Conservation (phyloP, 495 filamentous ascomycete genomes). For the Chaetomidium leptoderma region DNA sequence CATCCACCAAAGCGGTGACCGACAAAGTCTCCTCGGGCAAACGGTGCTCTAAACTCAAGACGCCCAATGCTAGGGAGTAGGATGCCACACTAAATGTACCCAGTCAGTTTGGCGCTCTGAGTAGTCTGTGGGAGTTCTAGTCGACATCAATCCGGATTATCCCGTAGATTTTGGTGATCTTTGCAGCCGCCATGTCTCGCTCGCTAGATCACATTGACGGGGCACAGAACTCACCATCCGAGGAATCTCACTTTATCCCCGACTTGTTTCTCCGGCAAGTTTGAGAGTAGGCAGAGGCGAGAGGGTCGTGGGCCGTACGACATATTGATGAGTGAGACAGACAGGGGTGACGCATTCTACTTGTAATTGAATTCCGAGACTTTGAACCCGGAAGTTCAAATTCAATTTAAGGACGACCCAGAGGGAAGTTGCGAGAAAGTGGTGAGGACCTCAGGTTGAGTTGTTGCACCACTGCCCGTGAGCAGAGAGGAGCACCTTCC, state of each 20-base stretch:
- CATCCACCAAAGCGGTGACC: constrained; percentile 57
- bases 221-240: constrained; percentile 72
- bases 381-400: neutral
- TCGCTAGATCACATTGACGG: constrained; percentile 10
- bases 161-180: neutral
- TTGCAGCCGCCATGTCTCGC: neutral
- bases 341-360: neutral
- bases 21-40: constrained; percentile 44
- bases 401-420: no score
- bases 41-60: constrained; percentile 63
- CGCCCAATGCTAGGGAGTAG: constrained; percentile 59
- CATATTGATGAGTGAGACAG: constrained; percentile 34
- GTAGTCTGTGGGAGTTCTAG: neutral
- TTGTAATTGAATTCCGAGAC: neutral
- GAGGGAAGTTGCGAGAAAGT: no score
- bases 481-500: neutral
- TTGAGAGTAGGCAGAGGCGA: constrained; percentile 61
- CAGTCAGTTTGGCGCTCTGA: constrained; percentile 19
- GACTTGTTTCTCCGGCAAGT: constrained; percentile 49
- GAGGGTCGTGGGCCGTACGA: constrained; percentile 59
- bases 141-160: neutral
- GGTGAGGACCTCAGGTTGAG: no score
- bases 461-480: neutral
- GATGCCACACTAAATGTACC: constrained; percentile 55
- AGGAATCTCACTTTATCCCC: constrained; percentile 84